Base-by-base conservation (phyloP, 768 basidiomycete genomes). In the Lentinula aciculospora region DNA sequence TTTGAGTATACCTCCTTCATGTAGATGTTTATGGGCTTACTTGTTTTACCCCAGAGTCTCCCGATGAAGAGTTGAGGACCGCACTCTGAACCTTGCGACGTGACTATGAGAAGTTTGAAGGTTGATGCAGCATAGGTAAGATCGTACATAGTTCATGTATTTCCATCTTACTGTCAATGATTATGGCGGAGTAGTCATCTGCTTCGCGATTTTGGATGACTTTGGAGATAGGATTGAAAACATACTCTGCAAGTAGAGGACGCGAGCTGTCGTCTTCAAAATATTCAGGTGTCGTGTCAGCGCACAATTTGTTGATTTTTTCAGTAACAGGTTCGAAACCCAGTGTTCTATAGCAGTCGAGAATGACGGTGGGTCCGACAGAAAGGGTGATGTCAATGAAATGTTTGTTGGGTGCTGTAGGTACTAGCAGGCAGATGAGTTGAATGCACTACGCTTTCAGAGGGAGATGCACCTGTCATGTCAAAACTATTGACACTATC, bases 321-420 rank as follows among this genome's bases (percentile, higher is more conserved):
- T 56, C 54, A 23, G 32, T 45, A 17, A 56, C 31, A 13, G 54
- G 54, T 32, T 56, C 54, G 13, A 56, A 46, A 15, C 54, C 54
- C 6, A 56, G 39, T 7, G 21, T 56, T 49, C 23, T 15, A 19
- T 47, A 51, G 29, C 45, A 60, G 31, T 60, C 46, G 13, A 60
- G 58, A 17, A 60, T 49, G 3, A 55, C 34, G 25, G 40, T 21
- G 17, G 58, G 58, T 25, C 58, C 58, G n/a, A 47, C 32, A 19
- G 58, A 47, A 37, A 60, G 53, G 0, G 53, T 46, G 9, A 39
- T 40, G 15, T 56, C 58, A 27, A 19, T 27, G n/a, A 40, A 60
- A 10, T 56, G 40, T 8, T 23, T 45, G 28, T 44, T n/a, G 28
- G 31, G 19, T 42, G 28, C 23, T 28, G 23, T 54, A n/a, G 57